Evolutionary conservation across 139 green algal species (phyloP).

Genomic region (Gonium pectorale): DNA sequence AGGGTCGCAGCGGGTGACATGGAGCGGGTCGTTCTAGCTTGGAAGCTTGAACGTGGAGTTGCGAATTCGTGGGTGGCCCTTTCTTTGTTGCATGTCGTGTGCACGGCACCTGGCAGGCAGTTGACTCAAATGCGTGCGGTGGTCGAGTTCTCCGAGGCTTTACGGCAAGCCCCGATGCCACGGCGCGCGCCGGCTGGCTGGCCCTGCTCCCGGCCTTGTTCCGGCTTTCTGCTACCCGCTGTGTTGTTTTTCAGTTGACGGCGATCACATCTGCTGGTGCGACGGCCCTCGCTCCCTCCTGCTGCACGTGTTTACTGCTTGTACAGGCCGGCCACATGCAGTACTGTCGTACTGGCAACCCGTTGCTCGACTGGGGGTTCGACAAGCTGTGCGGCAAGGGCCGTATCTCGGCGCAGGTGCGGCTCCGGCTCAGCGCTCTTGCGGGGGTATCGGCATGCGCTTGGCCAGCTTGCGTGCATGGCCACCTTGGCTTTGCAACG

Average conservation of each 20-base stretch:
- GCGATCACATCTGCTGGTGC: background rate
- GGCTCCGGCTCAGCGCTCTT: background rate
- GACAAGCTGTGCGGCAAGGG: constrained; percentile 8
- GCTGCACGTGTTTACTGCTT: no score
- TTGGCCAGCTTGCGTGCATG: background rate
- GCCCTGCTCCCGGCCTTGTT: no score
- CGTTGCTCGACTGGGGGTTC: background rate
- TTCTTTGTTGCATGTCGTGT: background rate
- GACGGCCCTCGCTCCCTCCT: background rate
- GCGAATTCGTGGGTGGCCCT: background rate
- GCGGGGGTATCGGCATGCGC: no score
- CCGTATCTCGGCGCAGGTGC: background rate
- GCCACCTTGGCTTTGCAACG: background rate
- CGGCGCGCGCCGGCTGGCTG: no score
- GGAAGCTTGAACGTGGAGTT: background rate
- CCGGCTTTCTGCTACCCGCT: background rate
- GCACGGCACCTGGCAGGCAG: background rate
- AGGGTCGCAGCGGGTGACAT: background rate
- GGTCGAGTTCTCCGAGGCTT: background rate
- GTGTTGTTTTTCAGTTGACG: background rate
- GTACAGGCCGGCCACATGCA: constrained; percentile 39
- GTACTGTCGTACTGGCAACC: background rate
- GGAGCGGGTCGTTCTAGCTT: background rate
- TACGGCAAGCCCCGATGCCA: background rate
- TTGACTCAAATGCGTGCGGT: background rate